Base-by-base conservation (phyloP, 495 filamentous ascomycete species). In the Trichoderma virens region DNA sequence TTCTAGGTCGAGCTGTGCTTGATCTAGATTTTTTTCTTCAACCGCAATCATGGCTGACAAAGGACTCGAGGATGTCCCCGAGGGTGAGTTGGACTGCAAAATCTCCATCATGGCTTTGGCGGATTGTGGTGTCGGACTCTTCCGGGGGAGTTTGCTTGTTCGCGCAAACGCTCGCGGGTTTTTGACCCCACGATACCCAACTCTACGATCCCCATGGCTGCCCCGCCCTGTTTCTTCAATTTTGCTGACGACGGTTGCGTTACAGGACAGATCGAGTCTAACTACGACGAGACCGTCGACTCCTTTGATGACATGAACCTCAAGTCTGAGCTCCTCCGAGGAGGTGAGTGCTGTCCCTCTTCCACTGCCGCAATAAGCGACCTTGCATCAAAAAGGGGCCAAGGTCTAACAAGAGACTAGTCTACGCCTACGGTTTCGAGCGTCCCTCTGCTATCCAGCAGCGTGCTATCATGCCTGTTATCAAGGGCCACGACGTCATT, bases 201-300 rank as follows among this genome's bases (percentile, higher is more conserved):
- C 30, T 35, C 59, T 61, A 30, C 30, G 56, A 34, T 20, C n/a
- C 59, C 59, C 28, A 11, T 61, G 9, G 14, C 59, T 16, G 59
- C 30, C 59, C 59, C 31, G n/a, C 59, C 20, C 59, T 27, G 34
- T 5, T 23, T 38, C 54, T 39, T 56, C 28, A 45, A 35, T 61
- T 11, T 34, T 60, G 62, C 65, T 43, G 5, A 51, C 13, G 16
- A 25, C 16, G 61, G 51, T 45, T 31, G 16, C 59, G 51, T 66
- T 75, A 71, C 80, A 96, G 95, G 90, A 75, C 90, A 93, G 82
- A 98, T 99, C 83, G 94, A 98, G 83, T 97, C 93, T 73, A 99
- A 98, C 90, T 99, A 99, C 82, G 94, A 99, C 86, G 95, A 99
- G 86, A 91, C 93, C 72, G 94, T 93, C 77, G 94, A 99, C 80